These are phyloP conservation scores for Penicillium canariense DNA, from an alignment of 495 filamentous ascomycete species.

Conservation along the genomic window DNA sequence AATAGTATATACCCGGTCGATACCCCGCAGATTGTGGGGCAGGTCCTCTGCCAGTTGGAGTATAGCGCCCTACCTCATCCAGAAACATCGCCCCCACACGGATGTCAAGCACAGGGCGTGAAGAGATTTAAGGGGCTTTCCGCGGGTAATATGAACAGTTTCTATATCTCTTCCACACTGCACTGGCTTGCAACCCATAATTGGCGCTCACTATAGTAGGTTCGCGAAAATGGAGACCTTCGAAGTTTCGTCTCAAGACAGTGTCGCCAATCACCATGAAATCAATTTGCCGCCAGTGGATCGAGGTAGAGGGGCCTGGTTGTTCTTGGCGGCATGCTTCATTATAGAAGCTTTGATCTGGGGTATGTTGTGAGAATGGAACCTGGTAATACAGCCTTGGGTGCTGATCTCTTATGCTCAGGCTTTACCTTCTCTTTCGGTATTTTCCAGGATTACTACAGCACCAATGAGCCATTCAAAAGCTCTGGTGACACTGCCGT, in stretches of 20 bases:
- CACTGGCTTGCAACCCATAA: not conserved
- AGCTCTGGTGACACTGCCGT: slow-evolving; percentile 40
- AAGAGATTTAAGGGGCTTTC: too few relatives aligned
- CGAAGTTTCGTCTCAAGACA: slow-evolving; percentile 9
- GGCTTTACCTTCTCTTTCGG: slow-evolving; percentile 66
- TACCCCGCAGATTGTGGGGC: not conserved
- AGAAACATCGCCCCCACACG: not conserved
- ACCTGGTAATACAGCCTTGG: not conserved
- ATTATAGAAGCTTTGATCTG: slow-evolving; percentile 64
- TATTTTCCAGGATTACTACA: slow-evolving; percentile 59
- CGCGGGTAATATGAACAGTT: not conserved
- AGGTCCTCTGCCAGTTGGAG: not conserved
- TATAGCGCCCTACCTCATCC: not conserved
- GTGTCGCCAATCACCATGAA: slow-evolving; percentile 22
- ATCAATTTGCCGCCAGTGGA: slow-evolving; percentile 49
- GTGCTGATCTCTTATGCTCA: slow-evolving; percentile 19
- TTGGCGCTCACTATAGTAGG: not conserved
- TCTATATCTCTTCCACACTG: not conserved
- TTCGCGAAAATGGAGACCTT: slow-evolving; percentile 11
- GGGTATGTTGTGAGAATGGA: slow-evolving; percentile 43
- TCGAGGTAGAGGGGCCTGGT: slow-evolving; percentile 61
- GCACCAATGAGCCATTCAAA: slow-evolving; percentile 44
- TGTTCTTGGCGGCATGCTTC: slow-evolving; percentile 61
- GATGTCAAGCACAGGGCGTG: not conserved
- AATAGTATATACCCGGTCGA: too few relatives aligned